A percentile compares a stretch with the other conserved stretches of the same genome.
These are phyloP conservation scores for Kockiozyma suomiensis DNA, from an alignment of 805 yeast species.

Conservation along the genomic window DNA sequence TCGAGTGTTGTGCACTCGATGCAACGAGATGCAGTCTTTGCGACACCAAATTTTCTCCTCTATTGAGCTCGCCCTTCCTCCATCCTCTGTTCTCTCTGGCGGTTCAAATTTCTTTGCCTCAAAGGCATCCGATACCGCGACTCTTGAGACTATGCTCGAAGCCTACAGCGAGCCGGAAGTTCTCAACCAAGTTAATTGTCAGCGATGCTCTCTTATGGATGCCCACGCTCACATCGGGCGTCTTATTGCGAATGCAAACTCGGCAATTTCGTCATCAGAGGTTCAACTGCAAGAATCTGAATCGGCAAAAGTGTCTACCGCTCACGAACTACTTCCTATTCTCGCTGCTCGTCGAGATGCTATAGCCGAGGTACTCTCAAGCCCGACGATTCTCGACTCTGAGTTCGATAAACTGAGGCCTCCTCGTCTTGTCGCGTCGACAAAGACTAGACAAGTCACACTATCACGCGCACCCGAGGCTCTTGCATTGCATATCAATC, in stretches of 20 bases:
- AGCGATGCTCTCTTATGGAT: conserved; percentile 73
- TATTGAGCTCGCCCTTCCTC: conserved; percentile 39
- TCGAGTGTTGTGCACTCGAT: conserved; percentile 83
- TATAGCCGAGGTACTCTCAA: conserved; percentile 57
- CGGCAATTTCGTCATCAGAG: conserved; percentile 3
- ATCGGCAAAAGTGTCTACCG: conserved; percentile 5
- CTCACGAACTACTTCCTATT: conserved; percentile 34
- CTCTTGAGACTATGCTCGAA: conserved; percentile 45
- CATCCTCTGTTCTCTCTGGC: background rate
- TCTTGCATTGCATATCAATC: conserved; percentile 81
- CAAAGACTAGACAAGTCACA: conserved; percentile 78
- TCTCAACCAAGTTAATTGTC: conserved; percentile 92
- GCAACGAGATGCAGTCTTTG: conserved; percentile 95
- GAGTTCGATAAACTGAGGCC: conserved; percentile 73
- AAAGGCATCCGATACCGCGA: conserved; percentile 12
- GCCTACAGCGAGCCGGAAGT: conserved; percentile 80
- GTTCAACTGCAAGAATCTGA: background rate
- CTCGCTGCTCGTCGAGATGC: conserved; percentile 52
- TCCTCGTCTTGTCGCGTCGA: conserved; percentile 57
- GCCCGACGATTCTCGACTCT: conserved; percentile 77
- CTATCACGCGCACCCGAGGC: conserved; percentile 82
- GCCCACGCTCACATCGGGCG: conserved; percentile 40
- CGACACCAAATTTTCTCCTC: conserved; percentile 70
- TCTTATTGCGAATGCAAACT: conserved; percentile 18
- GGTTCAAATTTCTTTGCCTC: background rate